phyloP scores from a whole-genome alignment of 495 filamentous ascomycete species.

The Halenospora varia region DNA sequence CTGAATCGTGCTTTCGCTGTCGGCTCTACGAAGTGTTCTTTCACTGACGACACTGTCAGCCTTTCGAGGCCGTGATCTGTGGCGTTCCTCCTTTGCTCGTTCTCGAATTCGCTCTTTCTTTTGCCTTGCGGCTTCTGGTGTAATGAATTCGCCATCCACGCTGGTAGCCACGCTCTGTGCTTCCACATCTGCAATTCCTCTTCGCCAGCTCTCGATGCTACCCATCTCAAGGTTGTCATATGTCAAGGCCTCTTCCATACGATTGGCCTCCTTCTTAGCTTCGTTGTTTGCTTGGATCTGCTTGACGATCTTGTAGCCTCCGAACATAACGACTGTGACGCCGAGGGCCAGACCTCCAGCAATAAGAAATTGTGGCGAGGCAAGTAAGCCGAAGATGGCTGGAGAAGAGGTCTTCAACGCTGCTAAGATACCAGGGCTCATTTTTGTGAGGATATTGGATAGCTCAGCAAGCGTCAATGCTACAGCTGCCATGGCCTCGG shows the following conservation, averaged over 20 bases:
- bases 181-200: constrained; percentile 73
- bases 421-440: constrained; percentile 74
- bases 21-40: constrained; percentile 31
- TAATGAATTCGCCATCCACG: constrained; percentile 85
- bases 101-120: constrained; percentile 34
- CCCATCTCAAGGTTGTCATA: constrained; percentile 43
- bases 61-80: constrained; percentile 1
- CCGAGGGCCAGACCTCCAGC: constrained; percentile 84
- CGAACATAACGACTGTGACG: constrained; percentile 88
- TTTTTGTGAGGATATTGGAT: constrained; percentile 72
- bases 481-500: constrained; percentile 91
- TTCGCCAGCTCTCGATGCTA: constrained; percentile 73
- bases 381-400: constrained; percentile 79
- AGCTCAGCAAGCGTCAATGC: constrained; percentile 91
- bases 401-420: constrained; percentile 76
- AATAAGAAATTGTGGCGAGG: constrained; percentile 88
- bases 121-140: constrained; percentile 64
- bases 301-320: constrained; percentile 96
- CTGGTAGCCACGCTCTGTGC: constrained; percentile 57
- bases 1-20: constrained; percentile 22
- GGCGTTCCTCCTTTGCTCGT: constrained; percentile 27
- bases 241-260: constrained; percentile 54
- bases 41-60: constrained; percentile 29
- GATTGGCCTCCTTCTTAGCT: constrained; percentile 41
- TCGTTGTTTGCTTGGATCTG: constrained; percentile 50